Base-by-base conservation (phyloP, 2,329 filamentous ascomycete species). In the Paecilomyces niveus region DNA sequence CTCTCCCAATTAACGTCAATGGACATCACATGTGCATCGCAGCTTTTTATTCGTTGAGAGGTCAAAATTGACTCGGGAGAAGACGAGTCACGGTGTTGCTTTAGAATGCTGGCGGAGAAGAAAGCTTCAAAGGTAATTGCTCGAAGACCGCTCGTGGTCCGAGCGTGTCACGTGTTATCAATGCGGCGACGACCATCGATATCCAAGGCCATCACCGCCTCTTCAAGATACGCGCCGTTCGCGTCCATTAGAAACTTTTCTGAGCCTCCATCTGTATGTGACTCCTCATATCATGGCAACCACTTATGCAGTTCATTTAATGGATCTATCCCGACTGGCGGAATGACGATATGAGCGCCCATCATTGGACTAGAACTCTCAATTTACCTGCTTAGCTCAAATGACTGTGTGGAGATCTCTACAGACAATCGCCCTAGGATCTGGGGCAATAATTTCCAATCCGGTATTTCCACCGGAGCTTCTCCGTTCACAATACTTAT, bases 1-100 rank as follows among this genome's bases (percentile, higher is more conserved):
- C 89, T 89, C 70, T 94, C 88, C 94, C 94, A 99, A 76, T 96
- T 92, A 73, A 99, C 88, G 71, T 97, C 92, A 79, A 99, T 93
- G 66, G 94, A 97, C 94, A 99, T 99, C 61, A 75, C 74, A 72
- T 71, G 61, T 64, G 66, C 39, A 58, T 49, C 13, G 50, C 50
- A 52, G 21, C 50, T 24, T 52, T 24, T 11, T 52, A 52, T 24
- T 52, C 21, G 39, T 13, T 45, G n/a, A 45, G 15, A 45, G 39
- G 9, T 45, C 39, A n/a, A n/a, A n/a, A 13, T 8, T 3, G 8
- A 18, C 15, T 18, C 15, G 15, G 7, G 18, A 45, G 39, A 18
- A 45, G 15, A 18, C 39, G 39, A 45, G 39, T 45, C 18, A 18
- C 18, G 8, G 7, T 3, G 39, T 18, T 18, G 15, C n/a, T 45